Conservation (phyloP, 805 yeast genomes). For the Suhomyces tanzawaensis region DNA sequence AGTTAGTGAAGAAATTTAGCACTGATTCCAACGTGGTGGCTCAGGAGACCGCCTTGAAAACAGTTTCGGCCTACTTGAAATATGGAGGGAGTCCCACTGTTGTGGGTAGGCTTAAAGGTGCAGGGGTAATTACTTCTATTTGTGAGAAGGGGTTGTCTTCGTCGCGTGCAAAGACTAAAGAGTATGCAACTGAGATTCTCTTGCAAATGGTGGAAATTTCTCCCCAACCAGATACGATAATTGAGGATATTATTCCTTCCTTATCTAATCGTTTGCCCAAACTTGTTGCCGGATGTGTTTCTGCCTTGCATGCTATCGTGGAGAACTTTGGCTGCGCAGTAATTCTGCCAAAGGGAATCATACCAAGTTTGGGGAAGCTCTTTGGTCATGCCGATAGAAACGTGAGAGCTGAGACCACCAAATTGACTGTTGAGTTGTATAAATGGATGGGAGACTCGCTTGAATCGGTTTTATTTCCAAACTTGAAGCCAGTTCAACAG, state of each 20-base stretch:
- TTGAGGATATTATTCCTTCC: conserved; percentile 66
- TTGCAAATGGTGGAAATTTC: conserved; percentile 58
- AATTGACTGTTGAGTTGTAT: conserved; percentile 64
- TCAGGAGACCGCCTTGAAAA: conserved; percentile 73
- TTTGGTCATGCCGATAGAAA: conserved; percentile 84
- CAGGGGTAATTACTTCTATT: conserved; percentile 46
- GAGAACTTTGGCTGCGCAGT: conserved; percentile 64
- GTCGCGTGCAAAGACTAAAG: conserved; percentile 70
- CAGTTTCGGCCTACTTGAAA: conserved; percentile 54
- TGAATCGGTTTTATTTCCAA: conserved; percentile 58
- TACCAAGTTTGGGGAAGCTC: conserved; percentile 60
- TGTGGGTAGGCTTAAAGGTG: conserved; percentile 39
- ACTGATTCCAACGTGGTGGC: conserved; percentile 87
- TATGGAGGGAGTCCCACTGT: conserved; percentile 49
- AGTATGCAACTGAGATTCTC: conserved; percentile 60
- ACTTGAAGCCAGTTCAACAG: conserved; percentile 88
- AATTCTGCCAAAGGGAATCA: conserved; percentile 50
- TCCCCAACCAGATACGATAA: conserved; percentile 60
- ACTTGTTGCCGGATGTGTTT: conserved; percentile 64
- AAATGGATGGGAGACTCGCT: conserved; percentile 71
- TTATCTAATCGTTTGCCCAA: conserved; percentile 70
- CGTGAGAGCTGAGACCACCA: conserved; percentile 77
- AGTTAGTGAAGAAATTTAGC: conserved; percentile 54
- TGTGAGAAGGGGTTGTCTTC: conserved; percentile 84
- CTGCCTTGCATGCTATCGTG: conserved; percentile 55